Base-by-base conservation (phyloP, 208 protist genomes). In the Crithidia mellificae region DNA sequence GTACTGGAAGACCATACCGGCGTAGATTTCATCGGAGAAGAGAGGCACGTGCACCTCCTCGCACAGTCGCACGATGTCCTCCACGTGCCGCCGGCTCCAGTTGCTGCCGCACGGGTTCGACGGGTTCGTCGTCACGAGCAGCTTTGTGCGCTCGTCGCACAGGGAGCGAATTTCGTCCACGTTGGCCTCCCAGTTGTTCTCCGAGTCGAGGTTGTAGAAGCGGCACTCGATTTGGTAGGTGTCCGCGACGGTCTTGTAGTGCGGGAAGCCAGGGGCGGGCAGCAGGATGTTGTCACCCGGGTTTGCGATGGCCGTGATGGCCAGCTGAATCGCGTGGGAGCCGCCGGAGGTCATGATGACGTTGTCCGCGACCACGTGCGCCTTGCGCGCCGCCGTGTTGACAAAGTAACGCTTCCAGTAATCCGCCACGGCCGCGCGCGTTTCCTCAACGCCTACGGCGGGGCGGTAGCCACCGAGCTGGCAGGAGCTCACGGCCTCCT, bases 1-100 rank as follows among this genome's bases (percentile, higher is more conserved):
- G 25, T 80, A 78, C 6, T 80, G 68, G 70, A 97, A 98, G 24
- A 94, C 87, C 79, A 98, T 96, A 29, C 90, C 88, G n/a, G 84
- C 90, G 85, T 98, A 98, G 43, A 98, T 97, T 64, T 98, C 96
- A 57, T 98, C 96, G 8, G 90, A 65, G 39, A 98, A 88, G 58
- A 98, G 86, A 20, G 93, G 92, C 15, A 98, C 41, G 50, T 83
- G 62, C 66, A 94, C 63, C 62, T 92, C 71, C 62, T 94, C 87
- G 2, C 46, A 51, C 46, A 51, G 92, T 94, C 67, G 67, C 11
- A 96, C 50, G 36, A 96, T 62, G 41, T 71, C 79, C 46, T 75
- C 46, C 15, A 98, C 62, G 72, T 98, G 96, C 50, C 86, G 51
- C 19, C 64, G 68, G 17, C 68, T 77, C 72, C 81, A 98, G 72